Conservation (phyloP, 257 asterid species). For the Linaria vulgaris region DNA sequence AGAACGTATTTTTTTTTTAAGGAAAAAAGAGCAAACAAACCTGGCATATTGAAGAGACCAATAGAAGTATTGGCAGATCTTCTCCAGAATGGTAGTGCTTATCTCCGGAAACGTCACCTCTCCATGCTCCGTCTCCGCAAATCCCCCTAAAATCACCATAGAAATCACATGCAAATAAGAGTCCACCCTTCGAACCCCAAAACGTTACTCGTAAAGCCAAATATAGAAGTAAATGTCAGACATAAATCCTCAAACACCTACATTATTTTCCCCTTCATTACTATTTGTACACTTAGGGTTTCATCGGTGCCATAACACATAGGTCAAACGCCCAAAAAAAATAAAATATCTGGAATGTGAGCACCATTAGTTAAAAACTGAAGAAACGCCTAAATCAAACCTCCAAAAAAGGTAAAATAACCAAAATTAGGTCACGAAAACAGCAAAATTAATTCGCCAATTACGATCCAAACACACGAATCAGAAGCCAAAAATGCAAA, state of each 20-base stretch:
- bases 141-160: slow-evolving; percentile 55
- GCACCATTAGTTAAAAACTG: too few species aligned
- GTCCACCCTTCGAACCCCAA: neutral
- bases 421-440: neutral
- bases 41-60: slow-evolving; percentile 99
- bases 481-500: neutral
- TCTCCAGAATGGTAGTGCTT: slow-evolving; percentile 83
- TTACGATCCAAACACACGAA: neutral
- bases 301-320: too few species aligned
- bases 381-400: too few species aligned
- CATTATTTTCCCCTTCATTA: neutral
- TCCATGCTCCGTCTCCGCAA: slow-evolving; percentile 78
- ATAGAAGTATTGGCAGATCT: slow-evolving; percentile 92
- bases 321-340: too few species aligned
- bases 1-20: neutral
- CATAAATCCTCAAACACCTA: too few species aligned
- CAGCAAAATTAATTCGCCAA: neutral
- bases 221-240: neutral
- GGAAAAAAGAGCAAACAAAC: slow-evolving; percentile 35
- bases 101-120: slow-evolving; percentile 94
- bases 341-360: too few species aligned
- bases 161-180: neutral
- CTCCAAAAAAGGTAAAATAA: too few species aligned
- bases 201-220: neutral
- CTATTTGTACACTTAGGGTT: neutral